Evolutionary conservation across 495 filamentous ascomycete genomes (phyloP).

Genomic region (Lepidopterella palustris): DNA sequence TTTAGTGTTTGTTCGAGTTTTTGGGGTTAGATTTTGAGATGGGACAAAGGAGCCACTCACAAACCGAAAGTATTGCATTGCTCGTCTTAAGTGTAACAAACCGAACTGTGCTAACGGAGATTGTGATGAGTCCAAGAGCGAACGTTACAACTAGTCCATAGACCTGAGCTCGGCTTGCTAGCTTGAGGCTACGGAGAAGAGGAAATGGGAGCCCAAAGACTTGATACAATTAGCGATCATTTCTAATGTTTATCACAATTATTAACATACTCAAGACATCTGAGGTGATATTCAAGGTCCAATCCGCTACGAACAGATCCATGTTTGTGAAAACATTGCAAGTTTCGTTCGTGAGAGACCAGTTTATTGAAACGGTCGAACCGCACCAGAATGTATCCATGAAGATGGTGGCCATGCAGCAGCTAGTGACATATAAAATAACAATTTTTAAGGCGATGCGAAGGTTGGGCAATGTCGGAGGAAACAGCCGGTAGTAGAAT

Average conservation of each 20-base stretch:
- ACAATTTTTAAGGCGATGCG: not conserved
- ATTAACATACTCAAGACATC: not conserved
- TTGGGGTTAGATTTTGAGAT: not conserved
- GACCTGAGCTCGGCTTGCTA: not conserved
- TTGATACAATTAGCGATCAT: not conserved
- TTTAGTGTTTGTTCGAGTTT: too few species aligned
- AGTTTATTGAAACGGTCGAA: not conserved
- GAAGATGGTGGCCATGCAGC: not conserved
- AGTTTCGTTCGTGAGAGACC: not conserved
- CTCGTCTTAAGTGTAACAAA: not conserved
- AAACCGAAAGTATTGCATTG: not conserved
- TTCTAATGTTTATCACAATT: not conserved
- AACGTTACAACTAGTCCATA: not conserved
- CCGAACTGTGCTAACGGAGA: not conserved
- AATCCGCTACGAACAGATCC: not conserved
- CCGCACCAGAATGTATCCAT: conserved; percentile 5
- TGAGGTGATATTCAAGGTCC: not conserved
- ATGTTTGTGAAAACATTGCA: not conserved
- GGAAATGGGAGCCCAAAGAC: not conserved
- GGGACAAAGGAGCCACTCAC: not conserved
- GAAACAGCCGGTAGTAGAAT: not conserved
- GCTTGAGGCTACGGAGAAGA: not conserved
- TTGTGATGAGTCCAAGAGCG: not conserved
- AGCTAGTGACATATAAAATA: not conserved
- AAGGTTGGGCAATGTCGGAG: not conserved